Percentiles rank a stretch among this genome's conserved stretches.
phyloP scores from a whole-genome alignment of 1,139 yeast species.

The Debaryomyces udenii region DNA sequence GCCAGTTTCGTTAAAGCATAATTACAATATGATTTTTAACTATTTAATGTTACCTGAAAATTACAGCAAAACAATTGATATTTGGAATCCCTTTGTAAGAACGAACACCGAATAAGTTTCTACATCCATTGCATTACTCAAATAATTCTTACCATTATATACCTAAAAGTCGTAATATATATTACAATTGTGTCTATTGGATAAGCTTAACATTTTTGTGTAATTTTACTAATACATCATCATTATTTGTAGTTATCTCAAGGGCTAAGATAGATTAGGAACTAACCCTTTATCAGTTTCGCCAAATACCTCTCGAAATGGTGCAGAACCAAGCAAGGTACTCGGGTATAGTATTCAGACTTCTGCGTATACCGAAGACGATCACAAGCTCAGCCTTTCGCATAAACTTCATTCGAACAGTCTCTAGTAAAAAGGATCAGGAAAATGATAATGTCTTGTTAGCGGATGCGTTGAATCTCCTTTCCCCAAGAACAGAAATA shows the following conservation, averaged over 20 bases:
- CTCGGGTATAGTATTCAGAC: not conserved
- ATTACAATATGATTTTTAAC: constrained; percentile 36
- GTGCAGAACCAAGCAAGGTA: not conserved
- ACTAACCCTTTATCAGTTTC: constrained; percentile 1
- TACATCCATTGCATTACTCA: not conserved
- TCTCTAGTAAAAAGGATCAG: constrained; percentile 6
- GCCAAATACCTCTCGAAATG: not conserved
- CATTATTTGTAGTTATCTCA: too few relatives aligned
- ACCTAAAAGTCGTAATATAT: not conserved
- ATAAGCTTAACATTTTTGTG: constrained; percentile 1
- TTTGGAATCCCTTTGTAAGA: constrained; percentile 30
- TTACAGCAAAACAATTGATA: constrained; percentile 31
- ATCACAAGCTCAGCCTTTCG: not conserved
- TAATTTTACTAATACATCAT: constrained; percentile 6
- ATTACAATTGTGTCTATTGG: too few relatives aligned
- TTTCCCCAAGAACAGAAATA: constrained; percentile 25
- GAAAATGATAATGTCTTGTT: constrained; percentile 28
- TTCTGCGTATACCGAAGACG: not conserved
- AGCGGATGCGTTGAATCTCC: constrained; percentile 46
- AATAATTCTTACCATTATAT: not conserved
- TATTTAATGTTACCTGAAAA: constrained; percentile 49
- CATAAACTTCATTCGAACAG: not conserved
- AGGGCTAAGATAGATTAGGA: too few relatives aligned
- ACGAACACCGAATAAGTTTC: not conserved
- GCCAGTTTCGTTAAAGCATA: constrained; percentile 31